Evolutionary conservation across 345 rosid genomes (phyloP).

Genomic region (Aquilaria yunnanensis): DNA sequence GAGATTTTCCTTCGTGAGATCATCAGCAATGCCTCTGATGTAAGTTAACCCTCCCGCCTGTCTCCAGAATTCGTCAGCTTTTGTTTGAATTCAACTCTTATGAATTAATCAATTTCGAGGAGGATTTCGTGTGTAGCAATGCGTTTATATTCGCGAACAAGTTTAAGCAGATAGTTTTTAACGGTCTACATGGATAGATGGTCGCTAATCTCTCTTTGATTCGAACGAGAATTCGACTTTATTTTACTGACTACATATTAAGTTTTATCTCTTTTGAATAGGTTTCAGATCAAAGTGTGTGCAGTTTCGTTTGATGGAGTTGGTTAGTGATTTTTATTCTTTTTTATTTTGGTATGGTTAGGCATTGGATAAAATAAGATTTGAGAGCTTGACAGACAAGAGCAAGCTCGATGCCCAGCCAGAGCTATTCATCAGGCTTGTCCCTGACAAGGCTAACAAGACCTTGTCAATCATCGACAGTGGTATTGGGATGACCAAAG

Average conservation of each 20-base stretch:
- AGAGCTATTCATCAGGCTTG: slow-evolving; percentile 64
- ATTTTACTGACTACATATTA: slow-evolving; percentile 1
- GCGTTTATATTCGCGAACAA: not conserved
- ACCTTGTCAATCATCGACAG: slow-evolving; percentile 73
- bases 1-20: slow-evolving; percentile 81
- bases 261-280: not conserved
- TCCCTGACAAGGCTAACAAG: slow-evolving; percentile 71
- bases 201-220: not conserved
- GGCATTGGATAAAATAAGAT: slow-evolving; percentile 86
- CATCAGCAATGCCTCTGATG: slow-evolving; percentile 65
- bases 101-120: not conserved
- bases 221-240: not conserved
- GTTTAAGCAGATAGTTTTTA: not conserved
- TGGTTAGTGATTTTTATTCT: not conserved
- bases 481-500: slow-evolving; percentile 87
- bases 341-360: slow-evolving; percentile 5
- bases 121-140: not conserved
- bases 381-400: slow-evolving; percentile 75
- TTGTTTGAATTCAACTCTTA: not conserved
- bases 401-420: slow-evolving; percentile 87
- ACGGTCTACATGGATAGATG: not conserved
- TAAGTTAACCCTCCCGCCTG: slow-evolving; percentile 18
- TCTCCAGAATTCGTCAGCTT: not conserved
- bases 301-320: not conserved
- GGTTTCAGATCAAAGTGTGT: not conserved